These are phyloP conservation scores for Lactarius psammicola DNA, from an alignment of 768 basidiomycete genomes.

Conservation along the genomic window DNA sequence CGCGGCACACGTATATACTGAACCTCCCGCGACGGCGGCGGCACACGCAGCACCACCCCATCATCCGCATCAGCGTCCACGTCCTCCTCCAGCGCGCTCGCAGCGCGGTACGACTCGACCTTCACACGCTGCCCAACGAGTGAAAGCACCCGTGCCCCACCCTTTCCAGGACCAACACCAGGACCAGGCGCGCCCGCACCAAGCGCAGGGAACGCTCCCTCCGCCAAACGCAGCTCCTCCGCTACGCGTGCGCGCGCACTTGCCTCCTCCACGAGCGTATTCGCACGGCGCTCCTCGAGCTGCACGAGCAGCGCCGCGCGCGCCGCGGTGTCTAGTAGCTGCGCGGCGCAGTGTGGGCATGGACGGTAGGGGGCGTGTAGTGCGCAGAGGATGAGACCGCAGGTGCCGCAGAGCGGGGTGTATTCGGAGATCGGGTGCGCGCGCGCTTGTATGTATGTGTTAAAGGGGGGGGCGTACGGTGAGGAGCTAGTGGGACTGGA, in stretches of 20 bases:
- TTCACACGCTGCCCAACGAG: conserved; percentile 12
- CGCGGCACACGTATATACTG: conserved; percentile 21
- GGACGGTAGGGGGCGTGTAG: conserved; percentile 15
- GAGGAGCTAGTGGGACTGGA: neutral
- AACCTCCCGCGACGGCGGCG: conserved; percentile 18
- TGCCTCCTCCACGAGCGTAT: conserved; percentile 16
- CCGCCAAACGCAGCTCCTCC: conserved; percentile 7
- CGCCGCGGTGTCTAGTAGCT: conserved; percentile 11
- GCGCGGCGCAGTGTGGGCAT: conserved; percentile 21
- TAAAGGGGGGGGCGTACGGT: neutral
- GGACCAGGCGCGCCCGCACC: neutral
- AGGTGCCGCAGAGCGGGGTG: conserved; percentile 25
- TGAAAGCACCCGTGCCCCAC: conserved; percentile 16
- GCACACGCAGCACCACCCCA: conserved; percentile 9
- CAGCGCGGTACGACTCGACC: conserved; percentile 11
- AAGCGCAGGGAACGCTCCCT: conserved; percentile 25
- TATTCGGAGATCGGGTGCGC: conserved; percentile 21
- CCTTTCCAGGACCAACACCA: neutral
- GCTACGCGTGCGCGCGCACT: conserved; percentile 9
- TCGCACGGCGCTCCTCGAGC: conserved; percentile 9
- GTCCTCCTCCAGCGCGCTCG: neutral
- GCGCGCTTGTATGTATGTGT: conserved; percentile 16
- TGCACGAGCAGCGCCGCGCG: conserved; percentile 18
- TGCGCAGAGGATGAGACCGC: conserved; percentile 28
- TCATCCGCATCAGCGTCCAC: neutral